A percentile compares a stretch with the other conserved stretches of the same genome.
Evolutionary conservation across 345 rosid genomes (phyloP).

Genomic region (Jatropha curcas): DNA sequence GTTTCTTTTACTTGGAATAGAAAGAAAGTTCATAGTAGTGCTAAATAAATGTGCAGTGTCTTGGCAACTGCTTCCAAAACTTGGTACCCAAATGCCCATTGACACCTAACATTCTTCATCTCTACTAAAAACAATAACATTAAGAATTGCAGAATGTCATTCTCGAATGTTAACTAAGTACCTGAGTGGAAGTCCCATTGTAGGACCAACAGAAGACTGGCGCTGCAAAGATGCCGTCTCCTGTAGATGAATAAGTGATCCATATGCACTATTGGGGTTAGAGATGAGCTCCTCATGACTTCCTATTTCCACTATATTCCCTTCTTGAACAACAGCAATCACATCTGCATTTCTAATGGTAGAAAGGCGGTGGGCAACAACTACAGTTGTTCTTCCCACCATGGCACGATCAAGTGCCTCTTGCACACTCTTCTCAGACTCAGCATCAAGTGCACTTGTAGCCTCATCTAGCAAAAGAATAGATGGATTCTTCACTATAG

Average conservation of each 20-base stretch:
- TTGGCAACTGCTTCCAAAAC: too few species aligned
- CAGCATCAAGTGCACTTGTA: slow-evolving; percentile 92
- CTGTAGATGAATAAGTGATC: slow-evolving; percentile 80
- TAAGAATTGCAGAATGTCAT: neutral
- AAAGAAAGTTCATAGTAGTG: too few species aligned
- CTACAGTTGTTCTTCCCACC: slow-evolving; percentile 90
- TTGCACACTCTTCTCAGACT: slow-evolving; percentile 93
- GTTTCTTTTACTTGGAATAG: too few species aligned
- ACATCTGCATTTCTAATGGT: slow-evolving; percentile 86
- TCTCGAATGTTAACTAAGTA: slow-evolving; percentile 13
- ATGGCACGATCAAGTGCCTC: slow-evolving; percentile 91
- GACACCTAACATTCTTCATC: too few species aligned
- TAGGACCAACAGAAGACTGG: slow-evolving; percentile 57
- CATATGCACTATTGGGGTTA: slow-evolving; percentile 58
- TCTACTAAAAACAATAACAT: neutral
- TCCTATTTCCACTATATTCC: slow-evolving; percentile 84
- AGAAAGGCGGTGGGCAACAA: slow-evolving; percentile 92
- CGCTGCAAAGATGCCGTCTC: slow-evolving; percentile 66
- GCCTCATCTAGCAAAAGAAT: slow-evolving; percentile 94
- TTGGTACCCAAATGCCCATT: neutral
- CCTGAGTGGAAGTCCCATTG: slow-evolving; percentile 65
- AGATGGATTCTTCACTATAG: slow-evolving; percentile 84
- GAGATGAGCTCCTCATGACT: slow-evolving; percentile 85
- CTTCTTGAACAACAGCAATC: slow-evolving; percentile 75
- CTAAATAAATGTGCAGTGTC: too few species aligned